Evolutionary conservation across 129 eudicot species (phyloP).

Genomic region (Heracleum sosnowskyi): DNA sequence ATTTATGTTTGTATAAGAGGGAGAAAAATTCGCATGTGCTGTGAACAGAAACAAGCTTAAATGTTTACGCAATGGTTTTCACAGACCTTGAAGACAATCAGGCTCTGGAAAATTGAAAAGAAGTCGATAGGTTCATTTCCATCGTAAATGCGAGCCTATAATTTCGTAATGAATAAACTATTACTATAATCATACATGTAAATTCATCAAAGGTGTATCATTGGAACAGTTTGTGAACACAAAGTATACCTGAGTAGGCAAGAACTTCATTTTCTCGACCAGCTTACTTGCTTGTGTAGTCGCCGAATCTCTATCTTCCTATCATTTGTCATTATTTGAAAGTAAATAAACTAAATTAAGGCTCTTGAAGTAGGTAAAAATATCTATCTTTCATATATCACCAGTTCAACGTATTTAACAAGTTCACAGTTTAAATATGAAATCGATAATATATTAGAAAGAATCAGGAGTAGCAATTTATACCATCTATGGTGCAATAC

Average conservation of each 20-base stretch:
- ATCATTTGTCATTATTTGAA: constrained; percentile 12
- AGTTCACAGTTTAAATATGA: background rate
- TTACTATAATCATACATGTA: constrained; percentile 10
- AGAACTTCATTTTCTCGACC: constrained; percentile 79
- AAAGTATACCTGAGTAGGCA: constrained; percentile 70
- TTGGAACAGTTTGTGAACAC: constrained; percentile 13
- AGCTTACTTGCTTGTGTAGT: constrained; percentile 78
- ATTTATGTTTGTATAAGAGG: background rate
- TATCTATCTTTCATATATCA: background rate
- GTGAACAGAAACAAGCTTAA: background rate
- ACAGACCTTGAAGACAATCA: constrained; percentile 74
- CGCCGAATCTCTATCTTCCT: constrained; percentile 78
- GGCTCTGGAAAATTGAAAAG: constrained; percentile 74
- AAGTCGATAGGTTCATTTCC: constrained; percentile 79
- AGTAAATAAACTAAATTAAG: background rate
- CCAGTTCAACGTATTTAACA: background rate
- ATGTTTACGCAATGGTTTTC: background rate
- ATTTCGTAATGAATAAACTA: constrained; percentile 12
- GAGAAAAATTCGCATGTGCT: background rate
- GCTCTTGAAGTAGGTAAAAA: background rate
- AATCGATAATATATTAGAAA: background rate
- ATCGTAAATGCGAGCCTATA: constrained; percentile 72
- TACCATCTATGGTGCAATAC: background rate
- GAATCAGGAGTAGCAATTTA: background rate
- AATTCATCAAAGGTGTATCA: background rate